Conservation (phyloP, 2,329 filamentous ascomycete species). For the Penicillium occitanis region DNA sequence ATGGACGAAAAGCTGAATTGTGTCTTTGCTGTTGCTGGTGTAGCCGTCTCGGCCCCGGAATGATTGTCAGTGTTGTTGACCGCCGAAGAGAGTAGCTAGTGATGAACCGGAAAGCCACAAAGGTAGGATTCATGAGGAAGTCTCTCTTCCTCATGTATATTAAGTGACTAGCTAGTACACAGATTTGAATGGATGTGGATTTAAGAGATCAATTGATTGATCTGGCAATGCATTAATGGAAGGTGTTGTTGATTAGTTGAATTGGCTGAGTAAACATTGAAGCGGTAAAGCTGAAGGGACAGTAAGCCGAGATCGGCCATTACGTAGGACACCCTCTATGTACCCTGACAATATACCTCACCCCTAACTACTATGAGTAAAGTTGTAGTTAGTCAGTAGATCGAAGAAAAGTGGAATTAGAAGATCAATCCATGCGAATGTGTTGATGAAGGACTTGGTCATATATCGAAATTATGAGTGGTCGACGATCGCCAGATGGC, state of each 20-base stretch:
- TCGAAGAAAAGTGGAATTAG: too few species aligned
- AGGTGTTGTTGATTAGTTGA: neutral
- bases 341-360: neutral
- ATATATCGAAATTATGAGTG: too few species aligned
- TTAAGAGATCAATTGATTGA: neutral
- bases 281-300: neutral
- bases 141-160: neutral
- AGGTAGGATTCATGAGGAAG: conserved; percentile 9
- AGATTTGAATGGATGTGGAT: neutral
- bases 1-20: neutral
- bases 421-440: too few species aligned
- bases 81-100: conserved; percentile 1
- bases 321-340: neutral
- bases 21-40: neutral
- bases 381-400: too few species aligned
- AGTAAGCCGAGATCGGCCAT: conserved; percentile 3
- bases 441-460: too few species aligned
- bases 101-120: conserved; percentile 9
- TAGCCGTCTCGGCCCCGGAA: neutral
- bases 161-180: neutral
- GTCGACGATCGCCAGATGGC: too few species aligned
- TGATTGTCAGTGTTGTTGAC: conserved; percentile 5
- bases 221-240: conserved; percentile 1
- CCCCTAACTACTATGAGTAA: too few species aligned
- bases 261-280: neutral